Percentiles rank a stretch among this genome's conserved stretches.
These are phyloP conservation scores for Debaryomyces coudertii DNA, from an alignment of 1,139 yeast genomes.

Conservation along the genomic window DNA sequence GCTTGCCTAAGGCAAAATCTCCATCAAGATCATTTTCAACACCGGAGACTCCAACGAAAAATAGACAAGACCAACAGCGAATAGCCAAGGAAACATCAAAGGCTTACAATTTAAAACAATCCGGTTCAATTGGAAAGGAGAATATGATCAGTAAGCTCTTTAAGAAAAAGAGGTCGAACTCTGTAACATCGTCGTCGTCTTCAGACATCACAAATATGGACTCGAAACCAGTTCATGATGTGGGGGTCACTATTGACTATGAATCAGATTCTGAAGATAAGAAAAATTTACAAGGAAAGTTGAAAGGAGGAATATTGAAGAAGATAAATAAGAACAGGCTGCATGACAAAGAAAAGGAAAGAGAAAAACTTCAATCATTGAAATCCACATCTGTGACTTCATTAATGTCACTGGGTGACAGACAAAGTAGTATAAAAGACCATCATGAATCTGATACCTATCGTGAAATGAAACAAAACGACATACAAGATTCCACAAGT, in stretches of 20 bases:
- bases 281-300: conserved; percentile 18
- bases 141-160: conserved; percentile 49
- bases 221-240: conserved; percentile 13
- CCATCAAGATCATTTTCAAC: conserved; percentile 40
- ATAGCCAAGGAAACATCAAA: neutral
- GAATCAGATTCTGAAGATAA: conserved; percentile 33
- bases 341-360: conserved; percentile 14
- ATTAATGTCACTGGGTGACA: conserved; percentile 14
- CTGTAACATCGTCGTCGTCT: conserved; percentile 12
- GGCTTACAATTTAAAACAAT: conserved; percentile 7
- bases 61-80: conserved; percentile 3
- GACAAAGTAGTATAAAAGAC: conserved; percentile 1
- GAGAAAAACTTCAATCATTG: conserved; percentile 18
- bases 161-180: conserved; percentile 41
- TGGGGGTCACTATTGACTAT: conserved; percentile 33
- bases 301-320: conserved; percentile 27
- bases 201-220: conserved; percentile 3
- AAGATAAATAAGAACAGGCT: conserved; percentile 17
- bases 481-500: neutral
- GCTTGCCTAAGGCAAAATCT: conserved; percentile 21
- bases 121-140: conserved; percentile 34
- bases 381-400: conserved; percentile 18
- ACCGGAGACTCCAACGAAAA: conserved; percentile 28
- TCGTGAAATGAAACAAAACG: neutral
- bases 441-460: conserved; percentile 11